These are phyloP conservation scores for Emmonsiellopsis sp. DNA, from an alignment of 2,329 filamentous ascomycete genomes.

Conservation along the genomic window DNA sequence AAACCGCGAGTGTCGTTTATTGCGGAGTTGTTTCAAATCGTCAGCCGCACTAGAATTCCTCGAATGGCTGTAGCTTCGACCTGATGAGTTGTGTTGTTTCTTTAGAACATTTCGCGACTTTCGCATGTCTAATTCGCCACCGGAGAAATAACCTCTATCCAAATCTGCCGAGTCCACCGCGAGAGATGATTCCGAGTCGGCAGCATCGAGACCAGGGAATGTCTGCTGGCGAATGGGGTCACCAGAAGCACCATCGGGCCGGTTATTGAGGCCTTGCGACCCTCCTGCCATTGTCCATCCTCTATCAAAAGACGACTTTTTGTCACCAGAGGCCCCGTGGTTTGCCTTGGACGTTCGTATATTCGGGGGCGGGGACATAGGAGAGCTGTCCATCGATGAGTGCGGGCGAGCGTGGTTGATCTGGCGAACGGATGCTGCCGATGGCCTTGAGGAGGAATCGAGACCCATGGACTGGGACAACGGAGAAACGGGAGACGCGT, in stretches of 20 bases:
- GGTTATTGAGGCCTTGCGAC: conserved; percentile 22
- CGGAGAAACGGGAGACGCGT: conserved; percentile 37
- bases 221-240: conserved; percentile 13
- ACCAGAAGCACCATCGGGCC: conserved; percentile 22
- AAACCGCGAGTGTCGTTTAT: conserved; percentile 66
- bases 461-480: conserved; percentile 34
- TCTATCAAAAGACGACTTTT: conserved; percentile 51
- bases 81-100: conserved; percentile 54
- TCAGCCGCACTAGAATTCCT: conserved; percentile 69
- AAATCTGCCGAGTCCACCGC: conserved; percentile 45
- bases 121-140: conserved; percentile 69
- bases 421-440: conserved; percentile 72
- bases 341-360: conserved; percentile 16
- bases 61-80: conserved; percentile 45
- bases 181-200: conserved; percentile 25
- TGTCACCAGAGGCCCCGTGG: conserved; percentile 38
- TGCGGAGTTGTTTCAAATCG: conserved; percentile 58
- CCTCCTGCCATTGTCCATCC: conserved; percentile 47
- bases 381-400: conserved; percentile 71
- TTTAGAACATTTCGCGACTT: conserved; percentile 66
- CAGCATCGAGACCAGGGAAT: conserved; percentile 15
- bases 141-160: conserved; percentile 89
- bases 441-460: conserved; percentile 49
- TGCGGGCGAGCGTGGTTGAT: conserved; percentile 78
- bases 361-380: conserved; percentile 17